Conservation (phyloP, 1,284 basidiomycete species). For the Bondarzewia mesenterica region DNA sequence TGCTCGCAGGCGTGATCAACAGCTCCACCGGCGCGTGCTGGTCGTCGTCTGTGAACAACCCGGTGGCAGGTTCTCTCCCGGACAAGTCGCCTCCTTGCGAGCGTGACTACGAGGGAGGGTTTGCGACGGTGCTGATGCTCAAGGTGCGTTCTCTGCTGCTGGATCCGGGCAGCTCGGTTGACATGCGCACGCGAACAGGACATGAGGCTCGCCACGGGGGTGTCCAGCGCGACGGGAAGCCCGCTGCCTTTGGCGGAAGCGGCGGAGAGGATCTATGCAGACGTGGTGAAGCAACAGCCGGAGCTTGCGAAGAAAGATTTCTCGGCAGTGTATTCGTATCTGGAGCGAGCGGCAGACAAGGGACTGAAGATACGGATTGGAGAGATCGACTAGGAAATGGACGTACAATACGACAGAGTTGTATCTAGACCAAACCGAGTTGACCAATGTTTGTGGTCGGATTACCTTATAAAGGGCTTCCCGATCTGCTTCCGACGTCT, state of each 20-base stretch:
- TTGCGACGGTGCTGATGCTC: constrained; percentile 77
- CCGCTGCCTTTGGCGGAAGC: constrained; percentile 59
- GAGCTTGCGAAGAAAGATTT: constrained; percentile 69
- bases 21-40: constrained; percentile 81
- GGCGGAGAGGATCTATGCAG: constrained; percentile 52
- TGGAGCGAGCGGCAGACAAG: constrained; percentile 20
- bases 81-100: constrained; percentile 77
- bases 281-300: constrained; percentile 43
- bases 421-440: not conserved
- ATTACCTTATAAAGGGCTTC: not conserved
- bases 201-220: constrained; percentile 67
- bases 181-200: constrained; percentile 41
- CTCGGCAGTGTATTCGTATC: constrained; percentile 67
- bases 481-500: not conserved
- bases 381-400: not conserved
- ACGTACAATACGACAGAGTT: not conserved
- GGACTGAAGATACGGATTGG: constrained; percentile 4
- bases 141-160: constrained; percentile 42
- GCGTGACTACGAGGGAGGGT: constrained; percentile 77
- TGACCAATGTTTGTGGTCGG: not conserved
- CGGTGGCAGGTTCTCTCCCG: constrained; percentile 68
- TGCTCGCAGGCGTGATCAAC: constrained; percentile 77
- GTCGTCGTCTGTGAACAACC: constrained; percentile 83
- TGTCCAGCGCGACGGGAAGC: constrained; percentile 41
- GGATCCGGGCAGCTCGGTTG: not conserved